Evolutionary conservation across 768 basidiomycete species (phyloP).

Genomic region (Tulasnella calospora): DNA sequence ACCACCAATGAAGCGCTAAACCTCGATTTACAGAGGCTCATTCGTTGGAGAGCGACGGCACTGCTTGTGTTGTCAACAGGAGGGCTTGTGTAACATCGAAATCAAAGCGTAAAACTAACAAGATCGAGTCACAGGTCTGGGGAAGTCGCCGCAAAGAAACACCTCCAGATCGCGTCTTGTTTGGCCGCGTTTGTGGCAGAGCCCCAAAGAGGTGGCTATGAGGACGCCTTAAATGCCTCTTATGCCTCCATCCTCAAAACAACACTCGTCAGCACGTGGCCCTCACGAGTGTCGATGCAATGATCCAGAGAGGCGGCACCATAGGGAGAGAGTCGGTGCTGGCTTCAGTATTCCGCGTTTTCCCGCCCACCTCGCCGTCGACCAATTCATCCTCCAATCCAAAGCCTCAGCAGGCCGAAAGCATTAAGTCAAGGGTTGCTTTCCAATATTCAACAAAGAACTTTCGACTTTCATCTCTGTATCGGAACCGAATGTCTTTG

Average conservation of each 20-base stretch:
- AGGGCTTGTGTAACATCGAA: slow-evolving; percentile 2
- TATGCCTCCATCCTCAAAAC: background rate
- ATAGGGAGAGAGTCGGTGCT: background rate
- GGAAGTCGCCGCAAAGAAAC: background rate
- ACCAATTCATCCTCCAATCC: background rate
- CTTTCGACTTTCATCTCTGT: background rate
- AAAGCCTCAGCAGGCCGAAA: background rate
- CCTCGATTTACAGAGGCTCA: background rate
- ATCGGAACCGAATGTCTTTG: background rate
- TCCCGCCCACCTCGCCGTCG: background rate
- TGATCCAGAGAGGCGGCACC: background rate
- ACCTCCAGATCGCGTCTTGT: background rate
- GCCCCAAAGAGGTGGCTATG: background rate
- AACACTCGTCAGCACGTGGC: background rate
- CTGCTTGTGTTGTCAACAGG: background rate
- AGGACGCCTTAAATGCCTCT: background rate
- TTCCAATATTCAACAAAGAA: background rate
- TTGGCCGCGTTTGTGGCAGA: background rate
- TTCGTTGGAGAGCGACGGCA: background rate
- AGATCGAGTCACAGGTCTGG: background rate
- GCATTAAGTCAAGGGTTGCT: background rate
- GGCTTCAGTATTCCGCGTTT: background rate
- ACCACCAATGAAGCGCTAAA: background rate
- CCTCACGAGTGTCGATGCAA: background rate
- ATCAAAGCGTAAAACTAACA: background rate